Evolutionary conservation across 75 land plant species (phyloP).

Genomic region (Cunninghamia lanceolata): DNA sequence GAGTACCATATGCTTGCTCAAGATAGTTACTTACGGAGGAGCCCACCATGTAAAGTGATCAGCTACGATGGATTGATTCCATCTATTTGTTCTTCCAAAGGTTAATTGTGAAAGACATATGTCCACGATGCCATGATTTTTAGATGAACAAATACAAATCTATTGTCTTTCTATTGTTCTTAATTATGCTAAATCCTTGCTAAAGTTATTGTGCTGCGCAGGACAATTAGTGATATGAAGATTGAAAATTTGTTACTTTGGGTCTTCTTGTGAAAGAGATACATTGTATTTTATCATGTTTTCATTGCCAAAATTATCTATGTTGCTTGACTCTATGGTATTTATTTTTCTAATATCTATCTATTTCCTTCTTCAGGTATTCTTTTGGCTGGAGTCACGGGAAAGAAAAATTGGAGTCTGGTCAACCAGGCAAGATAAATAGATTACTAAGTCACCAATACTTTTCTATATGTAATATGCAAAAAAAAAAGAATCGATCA

Average conservation of each 20-base stretch:
- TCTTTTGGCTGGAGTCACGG: constrained; percentile 99
- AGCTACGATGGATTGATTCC: no score
- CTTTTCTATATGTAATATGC: not conserved
- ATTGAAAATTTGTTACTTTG: not conserved
- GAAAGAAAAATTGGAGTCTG: constrained; percentile 91
- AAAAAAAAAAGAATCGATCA: not conserved
- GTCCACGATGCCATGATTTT: no score
- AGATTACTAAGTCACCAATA: not conserved
- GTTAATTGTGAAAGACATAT: no score
- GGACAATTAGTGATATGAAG: not conserved
- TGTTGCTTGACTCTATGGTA: not conserved
- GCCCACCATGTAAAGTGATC: no score
- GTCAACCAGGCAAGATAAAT: constrained; percentile 64
- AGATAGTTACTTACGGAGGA: no score
- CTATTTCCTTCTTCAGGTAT: constrained; percentile 43
- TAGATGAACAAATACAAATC: not conserved
- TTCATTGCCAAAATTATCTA: not conserved
- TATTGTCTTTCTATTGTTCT: not conserved
- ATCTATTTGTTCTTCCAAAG: no score
- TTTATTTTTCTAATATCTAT: not conserved
- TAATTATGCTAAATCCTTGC: not conserved
- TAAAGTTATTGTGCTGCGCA: not conserved
- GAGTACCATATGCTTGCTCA: no score
- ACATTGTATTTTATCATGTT: not conserved
- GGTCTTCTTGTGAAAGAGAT: not conserved